phyloP scores from a whole-genome alignment of 805 yeast genomes.

The Suhomyces sp. region DNA sequence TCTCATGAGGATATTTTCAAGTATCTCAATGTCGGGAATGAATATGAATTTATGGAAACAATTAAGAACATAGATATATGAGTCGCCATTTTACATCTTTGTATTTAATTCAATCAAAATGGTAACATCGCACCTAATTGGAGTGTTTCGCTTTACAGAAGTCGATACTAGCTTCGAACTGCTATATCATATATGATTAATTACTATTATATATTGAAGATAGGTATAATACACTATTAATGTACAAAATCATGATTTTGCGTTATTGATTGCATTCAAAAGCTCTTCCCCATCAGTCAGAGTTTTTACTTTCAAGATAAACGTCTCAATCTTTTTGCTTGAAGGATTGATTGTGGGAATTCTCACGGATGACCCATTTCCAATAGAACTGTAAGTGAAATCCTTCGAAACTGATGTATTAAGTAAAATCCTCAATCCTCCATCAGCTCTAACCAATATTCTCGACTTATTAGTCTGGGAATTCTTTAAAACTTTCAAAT shows the following conservation, averaged over 20 bases:
- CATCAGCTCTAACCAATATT: conserved; percentile 82
- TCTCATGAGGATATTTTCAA: conserved; percentile 11
- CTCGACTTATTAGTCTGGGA: conserved; percentile 63
- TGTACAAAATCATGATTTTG: conserved; percentile 15
- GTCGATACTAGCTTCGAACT: too few relatives aligned
- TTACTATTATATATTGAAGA: too few relatives aligned
- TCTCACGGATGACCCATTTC: conserved; percentile 66
- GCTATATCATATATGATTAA: too few relatives aligned
- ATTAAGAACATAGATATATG: conserved; percentile 5
- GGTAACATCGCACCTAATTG: too few relatives aligned
- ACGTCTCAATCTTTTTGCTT: conserved; percentile 60
- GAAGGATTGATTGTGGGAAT: conserved; percentile 58
- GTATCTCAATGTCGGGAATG: conserved; percentile 50
- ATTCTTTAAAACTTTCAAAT: conserved; percentile 67
- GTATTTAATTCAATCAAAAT: too few relatives aligned
- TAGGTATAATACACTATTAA: conserved; percentile 3
- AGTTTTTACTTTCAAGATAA: conserved; percentile 73
- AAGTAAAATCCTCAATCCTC: conserved; percentile 74
- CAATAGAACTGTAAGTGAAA: conserved; percentile 58
- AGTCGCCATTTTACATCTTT: too few relatives aligned
- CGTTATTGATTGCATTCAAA: conserved; percentile 29
- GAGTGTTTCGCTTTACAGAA: too few relatives aligned
- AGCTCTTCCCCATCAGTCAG: conserved; percentile 63
- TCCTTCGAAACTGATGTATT: conserved; percentile 62
- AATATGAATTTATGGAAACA: conserved; percentile 44